Conservation (phyloP, 2,329 filamentous ascomycete species). For the Pestalotiopsis sp. region DNA sequence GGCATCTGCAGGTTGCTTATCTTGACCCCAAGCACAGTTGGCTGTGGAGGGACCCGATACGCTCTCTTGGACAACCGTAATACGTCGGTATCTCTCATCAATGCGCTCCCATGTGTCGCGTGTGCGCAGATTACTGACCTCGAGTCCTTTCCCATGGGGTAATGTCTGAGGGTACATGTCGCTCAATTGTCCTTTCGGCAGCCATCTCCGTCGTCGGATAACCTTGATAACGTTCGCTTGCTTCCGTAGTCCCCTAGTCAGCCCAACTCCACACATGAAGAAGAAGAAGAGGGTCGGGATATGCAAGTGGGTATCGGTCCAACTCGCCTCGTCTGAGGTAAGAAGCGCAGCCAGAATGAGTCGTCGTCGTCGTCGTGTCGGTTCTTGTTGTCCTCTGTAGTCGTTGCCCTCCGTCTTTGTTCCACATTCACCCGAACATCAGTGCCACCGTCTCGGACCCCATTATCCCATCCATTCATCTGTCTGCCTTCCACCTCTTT, state of each 20-base stretch:
- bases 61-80: neutral
- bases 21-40: neutral
- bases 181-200: neutral
- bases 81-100: neutral
- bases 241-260: neutral
- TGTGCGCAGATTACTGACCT: neutral
- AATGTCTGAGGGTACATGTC: neutral
- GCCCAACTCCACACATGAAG: neutral
- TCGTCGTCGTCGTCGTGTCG: neutral
- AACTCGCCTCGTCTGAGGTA: constrained; percentile 8
- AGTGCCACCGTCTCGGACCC: neutral
- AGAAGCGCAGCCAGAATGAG: constrained; percentile 3
- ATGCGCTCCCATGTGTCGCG: neutral
- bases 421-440: neutral
- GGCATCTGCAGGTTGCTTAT: neutral
- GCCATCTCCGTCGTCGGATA: constrained; percentile 3
- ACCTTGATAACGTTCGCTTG: constrained; percentile 2
- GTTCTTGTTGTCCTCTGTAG: no score
- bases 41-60: neutral
- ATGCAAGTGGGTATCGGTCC: constrained; percentile 4
- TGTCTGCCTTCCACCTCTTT: neutral
- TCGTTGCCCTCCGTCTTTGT: constrained; percentile 1
- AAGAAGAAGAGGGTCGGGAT: neutral
- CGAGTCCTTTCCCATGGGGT: neutral
- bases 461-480: neutral